phyloP scores from a whole-genome alignment of 2,329 filamentous ascomycete species.

The Penicillium expansum region DNA sequence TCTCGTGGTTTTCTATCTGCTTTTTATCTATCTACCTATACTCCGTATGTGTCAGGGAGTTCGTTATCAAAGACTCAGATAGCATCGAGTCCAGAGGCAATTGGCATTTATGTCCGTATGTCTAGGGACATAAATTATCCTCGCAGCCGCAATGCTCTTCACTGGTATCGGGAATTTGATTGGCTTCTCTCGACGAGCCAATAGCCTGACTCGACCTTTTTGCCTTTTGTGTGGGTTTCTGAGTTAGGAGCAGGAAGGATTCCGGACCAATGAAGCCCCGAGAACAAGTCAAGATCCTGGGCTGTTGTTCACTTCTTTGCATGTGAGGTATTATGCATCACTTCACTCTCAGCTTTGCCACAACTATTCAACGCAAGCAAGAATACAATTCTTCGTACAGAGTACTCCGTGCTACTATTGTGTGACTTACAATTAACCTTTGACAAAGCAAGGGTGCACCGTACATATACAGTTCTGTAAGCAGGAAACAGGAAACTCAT shows the following conservation, averaged over 20 bases:
- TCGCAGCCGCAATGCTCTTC: neutral
- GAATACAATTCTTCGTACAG: neutral
- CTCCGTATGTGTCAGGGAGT: neutral
- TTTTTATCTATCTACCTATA: slow-evolving; percentile 1
- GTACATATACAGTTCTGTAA: neutral
- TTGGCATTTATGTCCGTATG: neutral
- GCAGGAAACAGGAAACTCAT: neutral
- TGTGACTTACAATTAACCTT: neutral
- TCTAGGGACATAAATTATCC: neutral
- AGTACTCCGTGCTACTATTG: neutral
- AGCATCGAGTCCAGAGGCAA: neutral
- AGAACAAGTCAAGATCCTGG: neutral
- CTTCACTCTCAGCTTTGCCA: neutral
- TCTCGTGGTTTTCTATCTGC: neutral
- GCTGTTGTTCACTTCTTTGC: neutral
- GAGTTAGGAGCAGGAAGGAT: neutral
- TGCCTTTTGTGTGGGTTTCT: neutral
- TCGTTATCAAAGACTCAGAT: neutral
- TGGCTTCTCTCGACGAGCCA: neutral
- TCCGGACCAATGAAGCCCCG: neutral
- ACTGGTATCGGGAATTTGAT: neutral
- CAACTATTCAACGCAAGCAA: neutral
- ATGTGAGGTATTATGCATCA: neutral
- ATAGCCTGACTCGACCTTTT: neutral
- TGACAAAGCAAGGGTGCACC: neutral